Conservation (phyloP, 2,329 filamentous ascomycete genomes). For the Fusarium tanahbumbuense region DNA sequence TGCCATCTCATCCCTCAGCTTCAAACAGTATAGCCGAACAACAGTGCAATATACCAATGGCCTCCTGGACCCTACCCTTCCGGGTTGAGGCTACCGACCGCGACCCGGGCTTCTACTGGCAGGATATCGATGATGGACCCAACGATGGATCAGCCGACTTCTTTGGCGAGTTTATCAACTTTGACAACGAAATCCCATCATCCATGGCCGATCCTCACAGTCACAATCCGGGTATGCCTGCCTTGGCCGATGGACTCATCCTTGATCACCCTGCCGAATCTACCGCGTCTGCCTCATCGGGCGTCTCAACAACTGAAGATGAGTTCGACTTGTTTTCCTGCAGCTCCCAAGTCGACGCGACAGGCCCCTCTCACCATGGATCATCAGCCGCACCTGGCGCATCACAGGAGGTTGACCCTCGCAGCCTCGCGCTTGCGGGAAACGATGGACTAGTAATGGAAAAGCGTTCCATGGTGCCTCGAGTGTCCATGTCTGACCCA, state of each 20-base stretch:
- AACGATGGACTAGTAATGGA: constrained; percentile 27
- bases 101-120: constrained; percentile 53
- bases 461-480: constrained; percentile 44
- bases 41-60: constrained; percentile 45
- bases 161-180: constrained; percentile 54
- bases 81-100: constrained; percentile 51
- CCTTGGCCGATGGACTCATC: constrained; percentile 47
- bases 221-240: constrained; percentile 40
- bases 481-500: constrained; percentile 60
- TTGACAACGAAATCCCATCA: constrained; percentile 47
- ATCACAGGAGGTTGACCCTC: constrained; percentile 48
- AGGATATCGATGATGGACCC: constrained; percentile 48
- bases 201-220: constrained; percentile 39
- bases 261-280: constrained; percentile 48
- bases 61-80: constrained; percentile 53
- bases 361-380: constrained; percentile 41
- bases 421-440: constrained; percentile 42
- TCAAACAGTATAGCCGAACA: constrained; percentile 18
- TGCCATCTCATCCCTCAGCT: constrained; percentile 17
- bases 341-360: constrained; percentile 48
- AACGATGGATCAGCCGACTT: constrained; percentile 50
- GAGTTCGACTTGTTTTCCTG: constrained; percentile 53
- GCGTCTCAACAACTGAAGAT: constrained; percentile 50
- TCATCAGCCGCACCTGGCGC: constrained; percentile 18
- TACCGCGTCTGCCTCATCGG: constrained; percentile 52